Base-by-base conservation (phyloP, 2,329 filamentous ascomycete species). In the Trichoderma atroviride region DNA sequence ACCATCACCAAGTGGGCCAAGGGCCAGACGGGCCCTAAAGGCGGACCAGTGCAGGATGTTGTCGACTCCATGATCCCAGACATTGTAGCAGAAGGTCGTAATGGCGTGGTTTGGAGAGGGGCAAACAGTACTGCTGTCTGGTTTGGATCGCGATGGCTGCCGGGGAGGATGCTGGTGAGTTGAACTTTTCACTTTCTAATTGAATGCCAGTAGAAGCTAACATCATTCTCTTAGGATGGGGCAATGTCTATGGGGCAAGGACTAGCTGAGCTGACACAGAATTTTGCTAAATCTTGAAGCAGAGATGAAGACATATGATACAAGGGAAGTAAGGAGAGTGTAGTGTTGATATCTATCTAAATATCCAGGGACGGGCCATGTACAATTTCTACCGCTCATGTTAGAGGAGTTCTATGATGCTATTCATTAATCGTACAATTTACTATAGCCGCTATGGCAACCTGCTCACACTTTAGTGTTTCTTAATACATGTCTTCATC, bases 1-100 rank as follows among this genome's bases (percentile, higher is more conserved):
- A 69, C 58, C 3, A 70, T 70, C 31, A 50, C 65, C n/a, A 50
- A 35, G 13, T 70, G 69, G 65, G 58, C 65, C 7, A 70, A 69
- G 16, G 65, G 65, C n/a, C 58, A 70, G 52, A 5, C 37, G 4
- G 69, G 69, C 1, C 58, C 65, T 9, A 52, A 69, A 33, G 66
- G 59, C 35, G 56, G 64, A n/a, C 57, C 69, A n/a, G 31, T 43
- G 5, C 52, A 63, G 4, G 52, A 62, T 3, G 33, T 70, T 27
- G 64, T 58, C 50, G 37, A 63, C 10, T 40, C 69, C 1, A 43
- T 68, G 3, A 29, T 70, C 0, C 60, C 55, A 9, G 69, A 70
- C 29, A 63, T 70, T 27, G 13, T 70, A 9, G 59, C 29, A 6
- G 60, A 62, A 14, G 52, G 65, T 2, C 58, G 29, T 27, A 60